phyloP scores from a whole-genome alignment of 345 rosid genomes.

The Hibiscus mutabilis region DNA sequence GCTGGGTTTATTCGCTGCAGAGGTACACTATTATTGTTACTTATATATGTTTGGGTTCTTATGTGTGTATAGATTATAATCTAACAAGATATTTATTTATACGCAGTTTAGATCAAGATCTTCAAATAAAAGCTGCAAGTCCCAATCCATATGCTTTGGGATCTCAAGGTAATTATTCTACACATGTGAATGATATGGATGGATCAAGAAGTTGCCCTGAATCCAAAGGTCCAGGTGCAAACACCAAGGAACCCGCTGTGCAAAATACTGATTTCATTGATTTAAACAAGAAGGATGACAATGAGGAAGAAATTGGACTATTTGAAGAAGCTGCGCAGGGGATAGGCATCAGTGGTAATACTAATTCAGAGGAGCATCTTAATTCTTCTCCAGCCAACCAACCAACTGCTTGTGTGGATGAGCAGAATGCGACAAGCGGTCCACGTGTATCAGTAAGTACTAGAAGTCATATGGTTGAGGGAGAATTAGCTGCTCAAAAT shows the following conservation, averaged over 20 bases:
- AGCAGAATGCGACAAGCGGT: slow-evolving; percentile 32
- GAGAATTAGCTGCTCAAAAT: background rate
- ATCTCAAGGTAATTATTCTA: slow-evolving; percentile 16
- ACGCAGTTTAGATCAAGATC: slow-evolving; percentile 65
- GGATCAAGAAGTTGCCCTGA: slow-evolving; percentile 18
- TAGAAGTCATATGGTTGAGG: slow-evolving; percentile 11
- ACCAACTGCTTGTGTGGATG: slow-evolving; percentile 15
- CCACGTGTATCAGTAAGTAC: slow-evolving; percentile 20
- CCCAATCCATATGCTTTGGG: slow-evolving; percentile 29
- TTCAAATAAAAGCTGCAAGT: slow-evolving; percentile 29
- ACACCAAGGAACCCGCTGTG: slow-evolving; percentile 14
- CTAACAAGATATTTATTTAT: slow-evolving; percentile 22
- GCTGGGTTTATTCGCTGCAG: slow-evolving; percentile 79
- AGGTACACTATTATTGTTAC: slow-evolving; percentile 39
- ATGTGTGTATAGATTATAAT: slow-evolving; percentile 11
- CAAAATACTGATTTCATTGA: slow-evolving; percentile 27
- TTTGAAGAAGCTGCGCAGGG: slow-evolving; percentile 21
- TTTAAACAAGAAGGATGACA: slow-evolving; percentile 10
- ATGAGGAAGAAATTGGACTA: slow-evolving; percentile 12
- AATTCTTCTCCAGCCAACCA: slow-evolving; percentile 26
- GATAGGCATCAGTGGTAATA: slow-evolving; percentile 17
- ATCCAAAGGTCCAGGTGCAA: slow-evolving; percentile 22
- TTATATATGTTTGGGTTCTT: slow-evolving; percentile 11
- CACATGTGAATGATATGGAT: slow-evolving; percentile 17
- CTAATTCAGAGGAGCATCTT: slow-evolving; percentile 18